phyloP scores from a whole-genome alignment of 2,329 filamentous ascomycete genomes.

The Thelonectria discophora region DNA sequence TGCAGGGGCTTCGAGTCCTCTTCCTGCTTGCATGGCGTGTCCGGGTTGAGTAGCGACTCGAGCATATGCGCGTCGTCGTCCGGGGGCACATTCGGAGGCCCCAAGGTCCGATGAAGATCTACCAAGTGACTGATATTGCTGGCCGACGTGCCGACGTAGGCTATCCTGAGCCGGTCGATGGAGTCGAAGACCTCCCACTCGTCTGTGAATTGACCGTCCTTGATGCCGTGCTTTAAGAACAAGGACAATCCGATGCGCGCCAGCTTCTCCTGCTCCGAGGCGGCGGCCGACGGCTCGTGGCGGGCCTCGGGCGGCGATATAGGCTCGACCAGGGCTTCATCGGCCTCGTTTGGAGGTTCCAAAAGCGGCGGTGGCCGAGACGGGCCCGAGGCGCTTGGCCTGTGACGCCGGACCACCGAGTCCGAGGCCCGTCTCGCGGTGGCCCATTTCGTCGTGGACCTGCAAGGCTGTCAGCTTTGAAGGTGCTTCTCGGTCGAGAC shows the following conservation, averaged over 20 bases:
- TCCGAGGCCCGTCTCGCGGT: not conserved
- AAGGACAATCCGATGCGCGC: slow-evolving; percentile 34
- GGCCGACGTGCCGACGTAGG: slow-evolving; percentile 37
- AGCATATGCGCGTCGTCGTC: slow-evolving; percentile 5
- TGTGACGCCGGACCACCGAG: not conserved
- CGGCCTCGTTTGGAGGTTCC: not conserved
- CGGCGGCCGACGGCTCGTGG: not conserved
- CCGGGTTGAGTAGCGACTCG: slow-evolving; percentile 28
- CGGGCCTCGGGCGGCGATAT: slow-evolving; percentile 1
- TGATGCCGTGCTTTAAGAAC: slow-evolving; percentile 38
- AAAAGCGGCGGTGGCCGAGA: not conserved
- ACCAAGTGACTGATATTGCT: slow-evolving; percentile 36
- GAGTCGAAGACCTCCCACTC: slow-evolving; percentile 39
- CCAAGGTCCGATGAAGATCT: slow-evolving; percentile 32
- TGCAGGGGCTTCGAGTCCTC: slow-evolving; percentile 22
- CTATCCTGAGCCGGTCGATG: slow-evolving; percentile 37
- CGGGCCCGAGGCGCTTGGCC: not conserved
- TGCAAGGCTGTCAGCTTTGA: not conserved
- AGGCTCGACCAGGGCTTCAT: not conserved
- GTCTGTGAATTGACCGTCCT: slow-evolving; percentile 14
- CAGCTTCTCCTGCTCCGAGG: slow-evolving; percentile 33
- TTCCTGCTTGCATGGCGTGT: slow-evolving; percentile 21
- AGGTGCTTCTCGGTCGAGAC: not conserved
- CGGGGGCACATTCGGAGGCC: slow-evolving; percentile 25
- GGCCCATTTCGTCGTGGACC: slow-evolving; percentile 11